Conservation (phyloP, 2,329 filamentous ascomycete genomes). For the Fusarium anguioides region DNA sequence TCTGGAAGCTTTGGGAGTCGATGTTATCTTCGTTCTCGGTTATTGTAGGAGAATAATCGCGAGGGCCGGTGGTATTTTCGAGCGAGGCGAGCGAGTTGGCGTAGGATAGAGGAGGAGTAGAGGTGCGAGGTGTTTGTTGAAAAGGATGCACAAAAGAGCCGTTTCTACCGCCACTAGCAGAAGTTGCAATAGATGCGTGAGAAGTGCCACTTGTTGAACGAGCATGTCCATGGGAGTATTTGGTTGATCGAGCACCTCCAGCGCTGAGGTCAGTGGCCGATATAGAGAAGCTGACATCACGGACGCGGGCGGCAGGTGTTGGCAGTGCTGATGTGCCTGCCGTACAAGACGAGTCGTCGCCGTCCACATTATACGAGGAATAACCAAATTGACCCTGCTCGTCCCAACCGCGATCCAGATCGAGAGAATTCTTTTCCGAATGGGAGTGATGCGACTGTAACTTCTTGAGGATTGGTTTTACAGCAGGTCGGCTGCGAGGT, state of each 20-base stretch:
- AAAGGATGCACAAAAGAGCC: constrained; percentile 71
- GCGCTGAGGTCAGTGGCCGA: constrained; percentile 50
- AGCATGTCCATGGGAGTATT: constrained; percentile 67
- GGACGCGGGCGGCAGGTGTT: constrained; percentile 37
- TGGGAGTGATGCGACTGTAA: constrained; percentile 59
- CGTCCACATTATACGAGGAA: constrained; percentile 45
- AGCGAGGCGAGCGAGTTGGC: constrained; percentile 66
- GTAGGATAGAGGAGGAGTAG: constrained; percentile 69
- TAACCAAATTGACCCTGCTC: constrained; percentile 58
- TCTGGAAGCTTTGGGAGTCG: constrained; percentile 37
- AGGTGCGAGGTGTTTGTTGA: constrained; percentile 71
- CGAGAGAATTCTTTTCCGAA: constrained; percentile 71
- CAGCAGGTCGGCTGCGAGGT: constrained; percentile 58
- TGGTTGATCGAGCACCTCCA: constrained; percentile 48
- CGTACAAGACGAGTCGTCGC: constrained; percentile 42
- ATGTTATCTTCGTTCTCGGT: constrained; percentile 63
- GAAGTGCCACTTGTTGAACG: constrained; percentile 70
- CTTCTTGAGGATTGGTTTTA: constrained; percentile 73
- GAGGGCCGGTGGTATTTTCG: constrained; percentile 53
- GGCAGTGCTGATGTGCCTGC: constrained; percentile 39
- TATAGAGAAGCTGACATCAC: constrained; percentile 62
- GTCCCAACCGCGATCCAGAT: constrained; percentile 69
- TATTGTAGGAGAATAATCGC: constrained; percentile 67
- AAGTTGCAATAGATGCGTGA: constrained; percentile 66
- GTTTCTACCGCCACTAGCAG: constrained; percentile 62